phyloP scores from a whole-genome alignment of 192 early-diverging fungal genomes.

The Linnemannia exigua region DNA sequence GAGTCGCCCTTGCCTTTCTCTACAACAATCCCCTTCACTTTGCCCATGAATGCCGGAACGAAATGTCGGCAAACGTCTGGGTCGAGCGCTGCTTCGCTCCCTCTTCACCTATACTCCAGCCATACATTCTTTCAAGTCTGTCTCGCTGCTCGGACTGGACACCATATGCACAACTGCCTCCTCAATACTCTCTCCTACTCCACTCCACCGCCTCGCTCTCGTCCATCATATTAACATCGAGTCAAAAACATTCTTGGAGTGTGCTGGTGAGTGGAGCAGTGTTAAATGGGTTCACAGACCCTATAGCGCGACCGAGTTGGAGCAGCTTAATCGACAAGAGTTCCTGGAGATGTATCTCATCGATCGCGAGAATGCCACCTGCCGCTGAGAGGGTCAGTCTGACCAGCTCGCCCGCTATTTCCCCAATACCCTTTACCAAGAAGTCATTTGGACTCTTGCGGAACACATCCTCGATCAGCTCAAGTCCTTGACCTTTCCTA shows the following conservation, averaged over 20 bases:
- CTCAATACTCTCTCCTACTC: not conserved
- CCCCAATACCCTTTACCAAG: not conserved
- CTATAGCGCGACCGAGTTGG: not conserved
- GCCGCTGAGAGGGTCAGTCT: not conserved
- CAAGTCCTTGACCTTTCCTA: too few species aligned
- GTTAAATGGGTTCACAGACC: not conserved
- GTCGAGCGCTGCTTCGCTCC: too few species aligned
- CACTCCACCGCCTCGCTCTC: not conserved
- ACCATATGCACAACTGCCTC: not conserved
- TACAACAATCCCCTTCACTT: not conserved
- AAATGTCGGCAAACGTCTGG: too few species aligned
- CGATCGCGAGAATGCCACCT: not conserved
- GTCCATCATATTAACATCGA: not conserved
- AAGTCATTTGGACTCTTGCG: too few species aligned
- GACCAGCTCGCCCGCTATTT: not conserved
- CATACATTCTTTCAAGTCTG: too few species aligned
- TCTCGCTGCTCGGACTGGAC: not conserved
- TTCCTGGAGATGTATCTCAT: not conserved
- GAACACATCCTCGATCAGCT: too few species aligned
- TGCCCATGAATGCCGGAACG: not conserved
- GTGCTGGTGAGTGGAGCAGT: not conserved
- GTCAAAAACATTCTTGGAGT: not conserved
- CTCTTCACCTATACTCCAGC: too few species aligned
- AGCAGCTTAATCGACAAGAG: not conserved
- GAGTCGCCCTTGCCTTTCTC: not conserved